Evolutionary conservation across 179 eudicot species (phyloP), one percentile per base, ranked within the genome.

Genomic region (Beta macrorhiza): DNA sequence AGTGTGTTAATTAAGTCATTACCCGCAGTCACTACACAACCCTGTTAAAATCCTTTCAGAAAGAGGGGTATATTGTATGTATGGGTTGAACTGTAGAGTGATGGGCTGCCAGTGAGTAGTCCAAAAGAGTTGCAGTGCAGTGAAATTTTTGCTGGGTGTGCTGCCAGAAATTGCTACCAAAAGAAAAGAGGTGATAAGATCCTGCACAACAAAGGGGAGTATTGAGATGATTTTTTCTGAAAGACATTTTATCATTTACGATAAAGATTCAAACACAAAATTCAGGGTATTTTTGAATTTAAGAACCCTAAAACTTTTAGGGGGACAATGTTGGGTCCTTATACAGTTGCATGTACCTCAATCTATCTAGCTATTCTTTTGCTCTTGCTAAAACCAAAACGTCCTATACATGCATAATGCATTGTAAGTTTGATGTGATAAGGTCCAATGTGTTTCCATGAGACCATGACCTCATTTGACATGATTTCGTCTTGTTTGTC

Each of bases 161-260:
- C 81, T 82, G 71, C 81, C 91, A 80, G 75, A 84, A 86, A 81
- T 62, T 81, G 83, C 61, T 87, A 88, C 94, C 84, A 87, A 90
- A 90, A 79, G 74, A 80, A 57, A 86, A 84, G 80, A 82, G 75
- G 44, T 75, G 91, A 90, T 91, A 85, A 89, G 91, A 90, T 87
- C 72, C 25, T 90, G 90, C 88, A 81, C 83, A 77, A 78, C 12
- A 81, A 90, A 44, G 75, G 84, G 89, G 81, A 37, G 76, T 78
- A 83, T 49, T 80, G 82, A 84, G 67, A 7, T 83, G 83, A 83
- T 79, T 71, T 78, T 76, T 13, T 47, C 64, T 72, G 67, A 51
- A 55, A 20, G 72, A 62, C 75, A 61, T 68, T 74, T 75, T 74
- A 78, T 19, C 82, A 69, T 78, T 73, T 78, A 51, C 52, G 6